These are phyloP conservation scores for Suhomyces terraborum DNA, from an alignment of 1,139 yeast species.

Conservation along the genomic window DNA sequence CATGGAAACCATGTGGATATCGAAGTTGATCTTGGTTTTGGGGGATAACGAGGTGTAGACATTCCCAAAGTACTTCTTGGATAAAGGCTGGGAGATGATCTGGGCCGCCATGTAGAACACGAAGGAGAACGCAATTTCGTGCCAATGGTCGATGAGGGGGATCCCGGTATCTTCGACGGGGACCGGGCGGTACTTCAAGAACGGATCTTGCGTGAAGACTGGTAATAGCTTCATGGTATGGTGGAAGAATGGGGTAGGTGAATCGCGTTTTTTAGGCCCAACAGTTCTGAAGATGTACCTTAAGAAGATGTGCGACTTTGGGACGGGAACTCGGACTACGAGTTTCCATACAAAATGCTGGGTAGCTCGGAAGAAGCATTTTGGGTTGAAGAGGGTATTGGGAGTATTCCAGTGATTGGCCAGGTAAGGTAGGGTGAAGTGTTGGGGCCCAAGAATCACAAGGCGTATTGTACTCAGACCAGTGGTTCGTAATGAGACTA, in stretches of 20 bases:
- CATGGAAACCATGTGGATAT: conserved; percentile 87
- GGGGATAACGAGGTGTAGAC: conserved; percentile 49
- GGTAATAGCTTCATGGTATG: conserved; percentile 22
- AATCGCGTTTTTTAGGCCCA: conserved; percentile 6
- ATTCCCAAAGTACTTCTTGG: conserved; percentile 39
- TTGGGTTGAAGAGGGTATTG: no score
- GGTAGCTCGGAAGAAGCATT: no score
- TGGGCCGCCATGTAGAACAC: conserved; percentile 44
- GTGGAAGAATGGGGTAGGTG: background rate
- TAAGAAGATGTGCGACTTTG: background rate
- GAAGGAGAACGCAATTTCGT: conserved; percentile 47
- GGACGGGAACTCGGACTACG: background rate
- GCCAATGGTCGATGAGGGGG: conserved; percentile 51
- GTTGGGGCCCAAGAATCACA: no score
- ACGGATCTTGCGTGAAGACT: conserved; percentile 42
- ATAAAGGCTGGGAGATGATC: conserved; percentile 40
- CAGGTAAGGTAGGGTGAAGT: no score
- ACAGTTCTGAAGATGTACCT: background rate
- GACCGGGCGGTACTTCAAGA: conserved; percentile 49
- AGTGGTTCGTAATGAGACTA: no score
- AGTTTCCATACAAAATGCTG: background rate
- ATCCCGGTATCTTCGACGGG: conserved; percentile 37
- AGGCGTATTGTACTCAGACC: no score
- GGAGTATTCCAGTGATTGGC: no score
- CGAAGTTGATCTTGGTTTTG: conserved; percentile 67